Evolutionary conservation across 2,329 filamentous ascomycete species (phyloP).

Genomic region (Pseudocercospora cruenta): DNA sequence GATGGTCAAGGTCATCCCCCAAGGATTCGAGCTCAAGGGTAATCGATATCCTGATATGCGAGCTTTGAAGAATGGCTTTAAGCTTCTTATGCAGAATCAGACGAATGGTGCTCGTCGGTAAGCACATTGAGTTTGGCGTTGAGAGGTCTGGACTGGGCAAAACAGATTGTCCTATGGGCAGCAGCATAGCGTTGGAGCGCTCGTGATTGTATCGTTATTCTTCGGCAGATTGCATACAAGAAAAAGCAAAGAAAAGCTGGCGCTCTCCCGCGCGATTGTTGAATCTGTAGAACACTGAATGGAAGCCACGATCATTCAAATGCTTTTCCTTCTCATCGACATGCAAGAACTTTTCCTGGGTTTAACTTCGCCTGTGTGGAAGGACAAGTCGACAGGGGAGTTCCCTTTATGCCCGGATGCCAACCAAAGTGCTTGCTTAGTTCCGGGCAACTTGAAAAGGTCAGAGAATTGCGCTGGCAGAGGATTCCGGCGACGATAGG

Average conservation of each 20-base stretch:
- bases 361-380: too few species aligned
- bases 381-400: too few species aligned
- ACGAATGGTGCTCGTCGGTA: constrained; percentile 25
- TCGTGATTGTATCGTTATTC: neutral
- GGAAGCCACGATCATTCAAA: too few species aligned
- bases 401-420: too few species aligned
- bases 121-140: neutral
- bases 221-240: neutral
- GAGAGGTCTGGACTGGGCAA: neutral
- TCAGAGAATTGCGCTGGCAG: too few species aligned
- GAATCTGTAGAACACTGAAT: too few species aligned
- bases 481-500: too few species aligned
- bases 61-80: constrained; percentile 95
- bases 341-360: too few species aligned
- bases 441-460: too few species aligned
- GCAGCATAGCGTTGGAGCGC: constrained; percentile 5
- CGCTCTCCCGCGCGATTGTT: too few species aligned
- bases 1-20: constrained; percentile 87
- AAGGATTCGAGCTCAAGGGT: constrained; percentile 88
- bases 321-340: too few species aligned
- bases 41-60: constrained; percentile 93
- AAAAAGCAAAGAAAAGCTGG: neutral
- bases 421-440: too few species aligned
- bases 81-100: constrained; percentile 61
- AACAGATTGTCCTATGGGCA: neutral